A percentile compares a stretch with the other conserved stretches of the same genome.
Conservation (phyloP, 192 early-diverging fungal genomes). For the Coemansia sp. region DNA sequence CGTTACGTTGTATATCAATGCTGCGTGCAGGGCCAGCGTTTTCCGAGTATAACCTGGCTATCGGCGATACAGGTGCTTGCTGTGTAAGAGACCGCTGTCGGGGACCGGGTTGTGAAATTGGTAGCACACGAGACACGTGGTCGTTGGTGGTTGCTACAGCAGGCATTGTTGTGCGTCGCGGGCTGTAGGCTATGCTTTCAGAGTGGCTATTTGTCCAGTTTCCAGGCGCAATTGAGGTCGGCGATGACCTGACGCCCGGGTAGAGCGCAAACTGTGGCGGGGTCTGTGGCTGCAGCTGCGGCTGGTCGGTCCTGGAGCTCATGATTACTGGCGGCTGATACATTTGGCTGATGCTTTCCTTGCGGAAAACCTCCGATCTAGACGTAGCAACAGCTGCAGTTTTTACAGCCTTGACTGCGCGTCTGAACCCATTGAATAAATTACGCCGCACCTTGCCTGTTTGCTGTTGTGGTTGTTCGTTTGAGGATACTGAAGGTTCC, state of each 20-base stretch:
- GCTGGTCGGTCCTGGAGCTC: no score
- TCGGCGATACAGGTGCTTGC: slow-evolving; percentile 19
- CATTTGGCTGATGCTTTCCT: neutral
- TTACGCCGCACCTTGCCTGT: slow-evolving; percentile 21
- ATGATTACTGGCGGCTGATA: neutral
- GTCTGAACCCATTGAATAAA: slow-evolving; percentile 35
- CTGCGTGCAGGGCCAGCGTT: slow-evolving; percentile 15
- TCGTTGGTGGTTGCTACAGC: neutral
- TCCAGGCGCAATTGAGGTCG: no score
- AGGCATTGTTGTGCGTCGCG: neutral
- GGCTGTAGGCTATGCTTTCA: no score
- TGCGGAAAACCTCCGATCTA: slow-evolving; percentile 1
- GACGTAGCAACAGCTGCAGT: slow-evolving; percentile 19
- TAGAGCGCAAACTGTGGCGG: neutral
- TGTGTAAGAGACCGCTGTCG: slow-evolving; percentile 45
- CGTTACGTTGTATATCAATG: slow-evolving; percentile 21
- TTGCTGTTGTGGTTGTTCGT: slow-evolving; percentile 4
- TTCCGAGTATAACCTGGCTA: slow-evolving; percentile 9
- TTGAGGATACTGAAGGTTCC: slow-evolving; percentile 5
- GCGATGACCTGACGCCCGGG: neutral
- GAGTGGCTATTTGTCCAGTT: no score
- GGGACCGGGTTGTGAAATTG: slow-evolving; percentile 6
- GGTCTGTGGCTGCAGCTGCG: neutral
- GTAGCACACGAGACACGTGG: neutral
- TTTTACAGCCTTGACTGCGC: slow-evolving; percentile 46